Conservation (phyloP, 208 protist species). For the Crithidia sp. region DNA sequence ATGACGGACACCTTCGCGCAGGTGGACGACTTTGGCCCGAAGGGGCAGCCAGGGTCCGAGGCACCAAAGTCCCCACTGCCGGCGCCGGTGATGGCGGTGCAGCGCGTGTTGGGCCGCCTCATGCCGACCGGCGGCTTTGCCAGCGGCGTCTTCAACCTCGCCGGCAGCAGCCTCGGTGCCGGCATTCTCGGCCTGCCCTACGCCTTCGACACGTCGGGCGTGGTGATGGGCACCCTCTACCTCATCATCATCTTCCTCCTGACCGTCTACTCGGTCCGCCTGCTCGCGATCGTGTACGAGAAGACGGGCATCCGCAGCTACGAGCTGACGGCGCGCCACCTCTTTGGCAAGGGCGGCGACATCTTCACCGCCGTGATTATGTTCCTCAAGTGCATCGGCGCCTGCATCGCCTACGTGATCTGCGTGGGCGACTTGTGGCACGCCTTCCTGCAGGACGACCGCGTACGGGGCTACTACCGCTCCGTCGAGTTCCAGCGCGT, state of each 20-base stretch:
- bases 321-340: slow-evolving; percentile 54
- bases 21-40: slow-evolving; percentile 5
- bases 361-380: slow-evolving; percentile 70
- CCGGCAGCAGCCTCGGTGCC: slow-evolving; percentile 66
- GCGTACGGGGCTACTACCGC: slow-evolving; percentile 37
- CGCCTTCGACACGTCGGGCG: slow-evolving; percentile 61
- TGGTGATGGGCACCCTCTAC: slow-evolving; percentile 68
- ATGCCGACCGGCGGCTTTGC: slow-evolving; percentile 52
- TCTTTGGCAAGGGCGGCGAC: slow-evolving; percentile 61
- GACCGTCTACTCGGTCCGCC: slow-evolving; percentile 71
- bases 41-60: neutral
- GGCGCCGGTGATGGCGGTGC: neutral
- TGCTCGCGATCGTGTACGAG: slow-evolving; percentile 49
- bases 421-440: slow-evolving; percentile 55
- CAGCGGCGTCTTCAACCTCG: slow-evolving; percentile 74
- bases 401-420: slow-evolving; percentile 80
- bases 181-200: slow-evolving; percentile 70
- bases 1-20: slow-evolving; percentile 12
- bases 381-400: slow-evolving; percentile 78
- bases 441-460: slow-evolving; percentile 51
- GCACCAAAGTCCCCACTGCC: neutral
- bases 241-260: slow-evolving; percentile 65
- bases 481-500: slow-evolving; percentile 37
- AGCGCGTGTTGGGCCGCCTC: slow-evolving; percentile 18
- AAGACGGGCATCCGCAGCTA: slow-evolving; percentile 71